Base-by-base conservation (phyloP, 352 stramenopile species). In the Peronospora tabacina region DNA sequence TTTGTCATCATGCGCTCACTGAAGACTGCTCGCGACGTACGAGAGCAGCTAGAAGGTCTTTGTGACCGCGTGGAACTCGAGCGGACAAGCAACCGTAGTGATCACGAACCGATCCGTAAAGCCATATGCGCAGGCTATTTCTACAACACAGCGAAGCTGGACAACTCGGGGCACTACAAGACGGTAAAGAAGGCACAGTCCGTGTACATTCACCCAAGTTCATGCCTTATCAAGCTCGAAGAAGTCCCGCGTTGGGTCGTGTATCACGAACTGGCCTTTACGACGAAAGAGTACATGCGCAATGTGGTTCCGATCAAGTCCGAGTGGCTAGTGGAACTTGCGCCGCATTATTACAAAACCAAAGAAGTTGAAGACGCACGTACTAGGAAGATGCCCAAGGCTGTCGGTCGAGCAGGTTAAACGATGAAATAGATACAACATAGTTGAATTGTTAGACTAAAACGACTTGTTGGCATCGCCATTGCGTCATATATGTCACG, bases 231-330 rank as follows among this genome's bases (percentile, higher is more conserved):
- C 49, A 90, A 91, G 53, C 72, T 91, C 0, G 75, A 95, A 35
- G 84, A 96, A 63, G 75, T 82, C n/a, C 85, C 85, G 78, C 71
- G 87, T 30, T 99, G 94, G 94, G 62, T 99, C 15, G 71, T 98
- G n/a, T 99, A 98, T 65, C 97, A 99, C 72, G 96, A 99, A 71
- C 72, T 99, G 11, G 94, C 95, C 13, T 98, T 98, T 66, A 99
- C 96, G 19, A 98, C 91, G 0, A 99, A 99, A 65, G 96, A 99
- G 66, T 99, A 98, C 72, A 99, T 99, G 90, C 85, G 97, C 34
- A 74, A 95, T 32, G 91, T 98, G 24, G 87, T 95, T 30, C 93
- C 92, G 7, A 98, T 99, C 61, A 90, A 99, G 55, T 81, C 87
- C 9, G 82, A 98, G 55, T 99, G 97, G 97, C 71, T 99, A 4